Evolutionary conservation across 805 yeast genomes (phyloP), one percentile per base, ranked within the genome.

Genomic region (Ogataea haglerorum): DNA sequence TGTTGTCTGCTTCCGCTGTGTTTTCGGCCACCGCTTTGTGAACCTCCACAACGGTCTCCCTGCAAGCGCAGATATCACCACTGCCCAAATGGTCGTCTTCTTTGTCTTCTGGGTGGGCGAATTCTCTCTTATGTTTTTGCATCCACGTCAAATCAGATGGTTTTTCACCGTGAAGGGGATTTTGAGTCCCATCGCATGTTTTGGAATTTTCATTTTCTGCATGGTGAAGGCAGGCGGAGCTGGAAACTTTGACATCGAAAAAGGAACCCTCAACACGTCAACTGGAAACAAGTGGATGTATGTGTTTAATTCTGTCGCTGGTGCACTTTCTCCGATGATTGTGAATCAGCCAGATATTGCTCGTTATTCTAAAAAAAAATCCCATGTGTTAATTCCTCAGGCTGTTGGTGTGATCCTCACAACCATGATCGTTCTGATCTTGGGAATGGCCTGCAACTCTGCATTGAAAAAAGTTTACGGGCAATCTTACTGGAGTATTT

Each of bases 331-430:
- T 10, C 53, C 60, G 9, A 53, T 57, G 54, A 54, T 57, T 30
- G 50, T 57, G 24, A 56, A 56, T 33, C 57, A 56, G 25, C 60
- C 60, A 13, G 62, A 57, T 43, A 43, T 57, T 40, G 54, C 58
- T 21, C 51, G 61, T 29, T 57, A 56, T 29, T 38, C 57, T 2
- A 47, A 40, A 24, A 49, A 38, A 21, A 45, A 39, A 5, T 33
- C 41, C 10, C 50, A 53, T 21, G 46, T 43, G 5, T 33, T 42
- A 9, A 26, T 40, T 16, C 50, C 52, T 3, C 55, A 51, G 32
- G 53, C 52, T 13, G 19, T 45, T 17, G 55, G 55, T 47, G 52
- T 17, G 14, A 53, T 49, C 10, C 21, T 56, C 23, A 39, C 55
- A 7, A 49, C 38, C 17, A 35, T 49, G 30, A 18, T 40, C 18